Base-by-base conservation (phyloP, 139 green algal species). In the Asterochloris sp. region DNA sequence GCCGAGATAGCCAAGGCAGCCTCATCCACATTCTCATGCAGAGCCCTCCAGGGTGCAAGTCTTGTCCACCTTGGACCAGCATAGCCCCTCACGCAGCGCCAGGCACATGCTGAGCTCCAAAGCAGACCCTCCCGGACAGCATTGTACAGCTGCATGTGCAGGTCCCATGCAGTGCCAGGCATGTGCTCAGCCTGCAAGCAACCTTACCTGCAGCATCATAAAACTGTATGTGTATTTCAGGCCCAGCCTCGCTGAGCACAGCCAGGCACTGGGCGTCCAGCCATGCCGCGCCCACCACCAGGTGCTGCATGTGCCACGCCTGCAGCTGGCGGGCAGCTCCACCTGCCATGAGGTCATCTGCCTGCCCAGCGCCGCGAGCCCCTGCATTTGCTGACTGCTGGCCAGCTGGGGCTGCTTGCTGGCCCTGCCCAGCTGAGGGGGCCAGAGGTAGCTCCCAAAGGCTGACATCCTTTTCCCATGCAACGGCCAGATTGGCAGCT, bases 371-470 rank as follows among this genome's bases (percentile, higher is more conserved):
- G 76, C 21, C 68, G 60, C 24, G 23, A 69, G 8, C 68, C 76
- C 76, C 76, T 69, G 12, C 60, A 80, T 21, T 69, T 80, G 76
- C 29, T 29, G 11, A 80, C 60, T 29, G 38, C 6, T 54, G 38
- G 38, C 76, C 68, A 47, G 76, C 60, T 12, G 76, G 76, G 24
- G 76, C 78, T 82, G 63, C 63, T 62, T 13, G 76, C 61, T 68
- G 29, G 66, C 17, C 60, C 26, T 17, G 27, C 27, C 21, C 11
- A 19, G 63, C 62, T 80, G 60, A 69, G 54, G 54, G 13, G 54
- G 74, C 27, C 47, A 85, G 21, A 21, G 82, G 82, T 24, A 85
- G 75, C 47, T 85, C 82, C 82, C 81, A 62, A 23, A 85, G 66
- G 47, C 78, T 62, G 10, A 85, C 62, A 4, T 67, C 62, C 28